phyloP scores from a whole-genome alignment of 2,329 filamentous ascomycete species.

The Trichoderma lentiforme region DNA sequence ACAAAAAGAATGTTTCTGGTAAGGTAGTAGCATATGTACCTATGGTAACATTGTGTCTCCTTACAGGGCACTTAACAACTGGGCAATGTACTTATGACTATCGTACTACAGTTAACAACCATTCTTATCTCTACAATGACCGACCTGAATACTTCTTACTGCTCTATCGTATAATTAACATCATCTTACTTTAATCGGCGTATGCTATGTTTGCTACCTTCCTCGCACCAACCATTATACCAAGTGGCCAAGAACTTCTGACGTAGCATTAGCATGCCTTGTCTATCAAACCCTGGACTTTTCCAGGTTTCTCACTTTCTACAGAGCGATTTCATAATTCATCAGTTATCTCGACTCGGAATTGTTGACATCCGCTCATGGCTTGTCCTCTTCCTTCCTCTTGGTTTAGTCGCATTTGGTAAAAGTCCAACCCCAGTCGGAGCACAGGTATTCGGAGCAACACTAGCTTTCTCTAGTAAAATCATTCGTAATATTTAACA shows the following conservation, averaged over 20 bases:
- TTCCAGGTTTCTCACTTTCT: neutral
- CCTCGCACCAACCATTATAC: neutral
- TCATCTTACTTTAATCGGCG: neutral
- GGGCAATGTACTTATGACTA: neutral
- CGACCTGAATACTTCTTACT: neutral
- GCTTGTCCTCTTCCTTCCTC: neutral
- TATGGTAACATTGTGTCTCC: neutral
- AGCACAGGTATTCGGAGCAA: neutral
- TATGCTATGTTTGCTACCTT: neutral
- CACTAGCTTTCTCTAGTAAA: neutral
- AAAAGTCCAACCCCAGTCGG: neutral
- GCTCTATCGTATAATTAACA: neutral
- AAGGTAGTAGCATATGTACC: neutral
- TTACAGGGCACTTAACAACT: neutral
- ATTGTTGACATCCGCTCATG: neutral
- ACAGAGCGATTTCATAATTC: neutral
- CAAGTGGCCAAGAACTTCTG: neutral
- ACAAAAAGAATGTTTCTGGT: neutral
- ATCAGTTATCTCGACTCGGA: neutral
- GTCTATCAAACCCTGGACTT: neutral
- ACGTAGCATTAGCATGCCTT: neutral
- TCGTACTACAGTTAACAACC: neutral
- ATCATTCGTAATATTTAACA: neutral
- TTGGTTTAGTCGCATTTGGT: neutral
- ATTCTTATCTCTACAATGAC: neutral